These are phyloP conservation scores for Prunus yedoensis DNA, from an alignment of 331 rosid species.

Conservation along the genomic window DNA sequence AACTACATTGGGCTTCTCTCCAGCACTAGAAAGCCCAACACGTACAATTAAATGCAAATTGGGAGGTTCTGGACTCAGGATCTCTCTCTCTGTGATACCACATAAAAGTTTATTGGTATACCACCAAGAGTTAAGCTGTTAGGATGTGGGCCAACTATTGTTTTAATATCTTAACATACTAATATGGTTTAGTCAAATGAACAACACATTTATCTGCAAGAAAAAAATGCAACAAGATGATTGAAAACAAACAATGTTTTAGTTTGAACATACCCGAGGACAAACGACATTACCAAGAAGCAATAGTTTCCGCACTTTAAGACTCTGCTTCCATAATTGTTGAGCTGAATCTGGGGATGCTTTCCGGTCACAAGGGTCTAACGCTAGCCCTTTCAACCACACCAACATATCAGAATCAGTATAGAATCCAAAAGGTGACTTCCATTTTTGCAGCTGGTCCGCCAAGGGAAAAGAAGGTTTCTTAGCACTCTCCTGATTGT, in stretches of 20 bases:
- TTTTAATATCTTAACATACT: neutral
- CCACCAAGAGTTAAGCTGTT: neutral
- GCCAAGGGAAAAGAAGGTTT: neutral
- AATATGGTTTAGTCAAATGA: neutral
- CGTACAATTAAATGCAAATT: too few relatives aligned
- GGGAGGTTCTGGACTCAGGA: too few relatives aligned
- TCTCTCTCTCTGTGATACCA: neutral
- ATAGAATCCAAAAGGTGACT: neutral
- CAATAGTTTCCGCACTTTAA: neutral
- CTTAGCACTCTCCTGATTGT: neutral
- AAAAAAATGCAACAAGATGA: neutral
- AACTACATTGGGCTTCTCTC: neutral
- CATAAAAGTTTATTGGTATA: neutral
- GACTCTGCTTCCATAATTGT: conserved; percentile 14
- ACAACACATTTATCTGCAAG: neutral
- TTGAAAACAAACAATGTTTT: neutral
- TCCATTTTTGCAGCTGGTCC: neutral
- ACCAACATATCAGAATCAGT: conserved; percentile 10
- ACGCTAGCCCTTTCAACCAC: conserved; percentile 23
- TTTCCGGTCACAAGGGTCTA: conserved; percentile 11
- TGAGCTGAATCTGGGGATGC: neutral
- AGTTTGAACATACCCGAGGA: conserved; percentile 29
- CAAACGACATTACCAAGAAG: neutral
- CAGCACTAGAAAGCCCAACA: too few relatives aligned
- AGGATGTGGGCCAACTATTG: neutral